A percentile compares a stretch with the other conserved stretches of the same genome.
These are phyloP conservation scores for Catharanthus roseus DNA, from an alignment of 257 asterid species.

Conservation along the genomic window DNA sequence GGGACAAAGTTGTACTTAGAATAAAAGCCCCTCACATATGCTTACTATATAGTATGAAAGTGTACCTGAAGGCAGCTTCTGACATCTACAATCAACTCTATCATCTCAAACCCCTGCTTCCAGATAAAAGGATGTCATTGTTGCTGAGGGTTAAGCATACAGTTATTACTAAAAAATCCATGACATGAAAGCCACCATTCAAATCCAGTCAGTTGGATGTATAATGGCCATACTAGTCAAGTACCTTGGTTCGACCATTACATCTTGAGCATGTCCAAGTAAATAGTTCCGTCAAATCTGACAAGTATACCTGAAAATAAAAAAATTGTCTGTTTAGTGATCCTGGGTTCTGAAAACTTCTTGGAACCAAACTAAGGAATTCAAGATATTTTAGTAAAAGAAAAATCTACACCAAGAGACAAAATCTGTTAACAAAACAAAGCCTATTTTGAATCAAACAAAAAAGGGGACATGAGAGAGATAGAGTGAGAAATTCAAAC, in stretches of 20 bases:
- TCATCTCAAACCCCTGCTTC: slow-evolving; percentile 85
- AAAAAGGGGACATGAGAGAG: too few species aligned
- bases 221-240: neutral
- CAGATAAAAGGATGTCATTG: slow-evolving; percentile 11
- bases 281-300: slow-evolving; percentile 78
- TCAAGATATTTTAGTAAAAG: neutral
- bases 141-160: slow-evolving; percentile 20
- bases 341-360: neutral
- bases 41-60: neutral
- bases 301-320: slow-evolving; percentile 69
- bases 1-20: neutral
- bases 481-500: neutral
- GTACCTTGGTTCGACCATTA: slow-evolving; percentile 70
- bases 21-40: neutral
- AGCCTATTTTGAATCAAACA: neutral
- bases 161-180: slow-evolving; percentile 2
- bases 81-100: slow-evolving; percentile 85
- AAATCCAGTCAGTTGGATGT: slow-evolving; percentile 6
- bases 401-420: neutral
- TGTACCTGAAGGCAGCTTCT: slow-evolving; percentile 81
- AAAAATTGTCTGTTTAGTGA: slow-evolving; percentile 13
- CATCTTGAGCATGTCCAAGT: slow-evolving; percentile 98
- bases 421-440: neutral
- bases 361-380: slow-evolving; percentile 6
- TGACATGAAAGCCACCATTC: neutral